phyloP scores from a whole-genome alignment of 169 alveolate species.

The Neospora caninum region DNA sequence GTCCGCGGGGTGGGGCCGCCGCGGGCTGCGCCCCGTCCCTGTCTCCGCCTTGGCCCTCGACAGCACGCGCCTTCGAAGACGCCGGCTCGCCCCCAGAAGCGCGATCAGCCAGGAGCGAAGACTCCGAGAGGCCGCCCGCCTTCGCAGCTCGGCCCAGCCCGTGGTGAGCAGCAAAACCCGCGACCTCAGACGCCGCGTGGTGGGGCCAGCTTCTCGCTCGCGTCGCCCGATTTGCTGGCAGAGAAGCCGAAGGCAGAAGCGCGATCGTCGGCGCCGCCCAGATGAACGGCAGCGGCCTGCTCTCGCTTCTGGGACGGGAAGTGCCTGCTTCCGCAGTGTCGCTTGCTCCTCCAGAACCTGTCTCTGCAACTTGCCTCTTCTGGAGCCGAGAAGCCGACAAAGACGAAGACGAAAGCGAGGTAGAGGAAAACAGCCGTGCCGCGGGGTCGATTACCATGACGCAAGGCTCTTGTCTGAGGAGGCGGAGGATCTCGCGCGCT shows the following conservation, averaged over 20 bases:
- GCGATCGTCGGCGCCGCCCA: too few species aligned
- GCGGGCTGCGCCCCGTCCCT: too few species aligned
- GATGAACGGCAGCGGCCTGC: too few species aligned
- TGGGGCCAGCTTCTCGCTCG: background rate
- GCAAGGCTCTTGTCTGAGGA: background rate
- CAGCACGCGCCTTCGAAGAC: too few species aligned
- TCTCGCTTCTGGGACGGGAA: background rate
- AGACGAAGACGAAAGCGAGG: background rate
- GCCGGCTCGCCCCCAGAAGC: too few species aligned
- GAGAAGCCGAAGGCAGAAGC: too few species aligned
- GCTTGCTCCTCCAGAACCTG: background rate
- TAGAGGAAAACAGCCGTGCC: background rate
- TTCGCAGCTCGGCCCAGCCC: too few species aligned
- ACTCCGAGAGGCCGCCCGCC: too few species aligned
- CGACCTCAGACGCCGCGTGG: background rate
- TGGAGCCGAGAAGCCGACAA: background rate
- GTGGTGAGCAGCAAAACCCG: too few species aligned
- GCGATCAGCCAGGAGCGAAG: too few species aligned
- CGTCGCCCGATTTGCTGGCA: too few species aligned
- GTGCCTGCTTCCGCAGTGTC: background rate
- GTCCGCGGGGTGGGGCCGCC: background rate
- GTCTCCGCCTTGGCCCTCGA: too few species aligned
- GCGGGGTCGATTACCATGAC: slow-evolving; percentile 19
- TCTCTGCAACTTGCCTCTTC: background rate
- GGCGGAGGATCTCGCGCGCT: background rate